Percentiles rank a stretch among this genome's conserved stretches.
These are phyloP conservation scores for Choanephora cucurbitarum DNA, from an alignment of 371 early-diverging fungal species.

Conservation along the genomic window DNA sequence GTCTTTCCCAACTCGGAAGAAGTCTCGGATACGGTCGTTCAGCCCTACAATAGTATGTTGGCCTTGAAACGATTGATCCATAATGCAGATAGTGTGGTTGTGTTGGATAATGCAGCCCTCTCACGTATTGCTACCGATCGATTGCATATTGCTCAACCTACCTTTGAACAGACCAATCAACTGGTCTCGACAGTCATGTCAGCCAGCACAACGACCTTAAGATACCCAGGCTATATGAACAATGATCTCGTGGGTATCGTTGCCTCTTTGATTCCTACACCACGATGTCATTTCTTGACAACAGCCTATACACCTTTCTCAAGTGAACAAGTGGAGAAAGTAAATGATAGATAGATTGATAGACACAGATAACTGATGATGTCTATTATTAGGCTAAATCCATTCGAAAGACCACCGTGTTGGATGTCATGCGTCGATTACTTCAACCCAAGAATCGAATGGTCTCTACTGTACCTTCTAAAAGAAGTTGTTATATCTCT, in stretches of 20 bases:
- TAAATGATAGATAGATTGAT: too few species aligned
- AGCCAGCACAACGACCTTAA: constrained; percentile 96
- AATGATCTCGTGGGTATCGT: constrained; percentile 96
- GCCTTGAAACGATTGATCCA: constrained; percentile 89
- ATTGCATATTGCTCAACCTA: constrained; percentile 91
- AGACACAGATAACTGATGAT: too few species aligned
- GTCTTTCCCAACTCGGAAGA: constrained; percentile 99
- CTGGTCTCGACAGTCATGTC: constrained; percentile 98
- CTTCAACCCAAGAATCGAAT: constrained; percentile 96
- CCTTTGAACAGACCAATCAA: constrained; percentile 97
- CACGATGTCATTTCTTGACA: constrained; percentile 95
- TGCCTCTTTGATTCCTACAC: constrained; percentile 94
- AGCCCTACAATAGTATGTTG: constrained; percentile 99
- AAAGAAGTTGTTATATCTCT: constrained; percentile 94
- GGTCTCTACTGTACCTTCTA: constrained; percentile 91
- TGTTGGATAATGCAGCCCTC: constrained; percentile 95
- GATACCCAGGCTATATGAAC: constrained; percentile 99
- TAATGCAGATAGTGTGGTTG: constrained; percentile 96
- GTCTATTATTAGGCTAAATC: constrained; percentile 85
- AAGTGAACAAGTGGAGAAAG: constrained; percentile 92
- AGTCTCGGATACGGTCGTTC: constrained; percentile 98
- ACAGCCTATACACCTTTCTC: constrained; percentile 99
- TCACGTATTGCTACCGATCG: constrained; percentile 93
- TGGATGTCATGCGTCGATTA: constrained; percentile 97
- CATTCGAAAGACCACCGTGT: constrained; percentile 95